phyloP scores from a whole-genome alignment of 495 filamentous ascomycete species.

The Xylaria curta region DNA sequence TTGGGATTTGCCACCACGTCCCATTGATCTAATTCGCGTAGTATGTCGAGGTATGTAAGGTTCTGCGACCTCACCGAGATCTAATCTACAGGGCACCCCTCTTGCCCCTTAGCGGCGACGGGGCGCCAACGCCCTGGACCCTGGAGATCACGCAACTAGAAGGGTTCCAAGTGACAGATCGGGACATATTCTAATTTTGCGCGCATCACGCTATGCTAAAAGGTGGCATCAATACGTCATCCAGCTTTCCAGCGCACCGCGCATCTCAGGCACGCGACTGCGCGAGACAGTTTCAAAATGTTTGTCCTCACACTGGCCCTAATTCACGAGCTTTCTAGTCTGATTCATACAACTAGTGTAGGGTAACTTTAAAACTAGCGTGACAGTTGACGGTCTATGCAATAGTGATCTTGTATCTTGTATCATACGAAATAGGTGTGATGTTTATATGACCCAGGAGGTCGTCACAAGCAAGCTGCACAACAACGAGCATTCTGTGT shows the following conservation, averaged over 20 bases:
- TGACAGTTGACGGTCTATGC: background rate
- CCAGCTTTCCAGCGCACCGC: background rate
- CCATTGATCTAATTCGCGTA: background rate
- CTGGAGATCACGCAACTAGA: background rate
- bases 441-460: background rate
- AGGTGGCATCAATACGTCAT: conserved; percentile 20
- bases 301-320: background rate
- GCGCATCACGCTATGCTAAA: background rate
- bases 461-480: background rate
- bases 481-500: too few relatives aligned
- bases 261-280: background rate
- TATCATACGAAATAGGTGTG: background rate
- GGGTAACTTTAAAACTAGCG: background rate
- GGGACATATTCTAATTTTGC: background rate
- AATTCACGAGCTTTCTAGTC: background rate
- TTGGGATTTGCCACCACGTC: background rate
- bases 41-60: background rate
- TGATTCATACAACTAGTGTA: background rate
- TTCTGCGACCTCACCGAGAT: conserved; percentile 13
- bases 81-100: background rate
- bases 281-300: background rate
- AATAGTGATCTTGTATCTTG: background rate
- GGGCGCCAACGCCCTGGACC: background rate
- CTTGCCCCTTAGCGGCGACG: conserved; percentile 9
- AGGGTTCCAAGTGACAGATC: background rate